Percentiles rank a stretch among this genome's conserved stretches.
These are phyloP conservation scores for Echites panduratus DNA, from an alignment of 257 asterid genomes.

Conservation along the genomic window DNA sequence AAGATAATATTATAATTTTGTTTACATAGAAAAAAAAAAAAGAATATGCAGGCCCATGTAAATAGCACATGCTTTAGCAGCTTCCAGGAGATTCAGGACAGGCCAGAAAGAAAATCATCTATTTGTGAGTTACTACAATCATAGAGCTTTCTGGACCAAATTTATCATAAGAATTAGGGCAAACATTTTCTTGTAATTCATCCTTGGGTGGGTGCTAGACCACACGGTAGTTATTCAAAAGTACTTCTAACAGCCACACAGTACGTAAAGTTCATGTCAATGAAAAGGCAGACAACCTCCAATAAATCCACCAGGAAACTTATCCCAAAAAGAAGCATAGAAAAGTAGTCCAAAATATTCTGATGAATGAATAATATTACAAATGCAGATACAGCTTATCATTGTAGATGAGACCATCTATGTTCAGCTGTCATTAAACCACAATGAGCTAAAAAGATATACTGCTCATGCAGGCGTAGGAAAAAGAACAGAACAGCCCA, in stretches of 20 bases:
- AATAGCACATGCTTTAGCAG: not conserved
- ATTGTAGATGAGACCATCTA: not conserved
- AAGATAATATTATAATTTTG: not conserved
- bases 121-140: not conserved
- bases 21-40: not conserved
- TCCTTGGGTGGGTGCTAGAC: not conserved
- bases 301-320: not conserved
- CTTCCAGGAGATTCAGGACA: not conserved
- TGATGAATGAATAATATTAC: not conserved
- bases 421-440: not conserved
- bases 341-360: not conserved
- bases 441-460: not conserved
- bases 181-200: not conserved
- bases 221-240: not conserved
- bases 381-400: not conserved
- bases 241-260: not conserved
- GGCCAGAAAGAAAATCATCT: not conserved
- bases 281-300: too few species aligned
- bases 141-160: not conserved
- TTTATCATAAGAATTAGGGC: not conserved
- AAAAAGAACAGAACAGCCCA: not conserved
- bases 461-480: not conserved
- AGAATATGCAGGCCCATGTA: not conserved
- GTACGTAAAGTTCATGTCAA: not conserved
- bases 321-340: not conserved